A percentile compares a stretch with the other conserved stretches of the same genome.
Conservation (phyloP, 148 eudicot species). For the Vaccinium macrocarpon region DNA sequence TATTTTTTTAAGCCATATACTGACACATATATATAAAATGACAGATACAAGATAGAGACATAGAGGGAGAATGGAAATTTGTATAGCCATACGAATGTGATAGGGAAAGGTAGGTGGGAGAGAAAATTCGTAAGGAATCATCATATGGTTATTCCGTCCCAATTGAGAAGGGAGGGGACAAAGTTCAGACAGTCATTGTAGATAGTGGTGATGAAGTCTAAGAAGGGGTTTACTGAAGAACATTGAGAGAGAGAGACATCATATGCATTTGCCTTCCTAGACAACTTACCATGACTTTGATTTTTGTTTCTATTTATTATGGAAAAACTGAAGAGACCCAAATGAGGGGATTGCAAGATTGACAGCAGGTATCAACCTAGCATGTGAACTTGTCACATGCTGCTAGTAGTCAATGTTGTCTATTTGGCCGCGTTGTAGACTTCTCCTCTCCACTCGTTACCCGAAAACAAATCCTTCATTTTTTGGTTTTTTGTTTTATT, state of each 20-base stretch:
- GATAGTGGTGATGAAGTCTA: background rate
- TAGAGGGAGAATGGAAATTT: background rate
- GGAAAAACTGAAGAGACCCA: background rate
- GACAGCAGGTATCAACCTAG: background rate
- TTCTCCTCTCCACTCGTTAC: background rate
- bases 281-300: background rate
- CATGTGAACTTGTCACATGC: slow-evolving; percentile 2
- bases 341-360: background rate
- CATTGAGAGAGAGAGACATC: background rate
- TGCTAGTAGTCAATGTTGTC: background rate
- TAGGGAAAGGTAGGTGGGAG: background rate
- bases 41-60: background rate
- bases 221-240: background rate
- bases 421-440: background rate
- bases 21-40: background rate
- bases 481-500: background rate
- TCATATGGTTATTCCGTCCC: background rate
- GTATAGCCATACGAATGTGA: background rate
- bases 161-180: background rate
- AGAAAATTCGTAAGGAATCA: background rate
- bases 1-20: background rate
- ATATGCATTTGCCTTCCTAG: background rate
- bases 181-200: background rate
- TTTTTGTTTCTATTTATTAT: background rate
- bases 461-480: background rate